Conservation (phyloP, 202 grass and related monocot genomes). For the Zizania palustris region DNA sequence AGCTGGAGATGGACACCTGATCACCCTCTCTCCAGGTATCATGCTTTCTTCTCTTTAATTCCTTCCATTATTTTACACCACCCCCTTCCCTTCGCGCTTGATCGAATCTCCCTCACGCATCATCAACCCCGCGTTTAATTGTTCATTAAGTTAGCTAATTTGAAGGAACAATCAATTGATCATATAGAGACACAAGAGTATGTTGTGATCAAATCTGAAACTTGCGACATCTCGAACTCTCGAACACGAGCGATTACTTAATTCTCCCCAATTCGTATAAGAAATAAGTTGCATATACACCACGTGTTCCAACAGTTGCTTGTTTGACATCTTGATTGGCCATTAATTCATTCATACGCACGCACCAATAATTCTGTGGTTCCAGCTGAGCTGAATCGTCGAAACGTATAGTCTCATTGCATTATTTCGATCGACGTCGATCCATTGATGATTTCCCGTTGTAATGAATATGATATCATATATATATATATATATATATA, state of each 20-base stretch:
- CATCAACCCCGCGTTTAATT: neutral
- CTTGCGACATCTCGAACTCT: no score
- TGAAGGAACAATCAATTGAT: no score
- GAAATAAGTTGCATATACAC: neutral
- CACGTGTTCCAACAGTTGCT: neutral
- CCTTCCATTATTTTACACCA: neutral
- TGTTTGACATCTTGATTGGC: neutral
- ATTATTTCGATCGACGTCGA: neutral
- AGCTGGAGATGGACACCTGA: slow-evolving; percentile 34
- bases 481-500: no score
- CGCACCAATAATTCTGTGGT: neutral
- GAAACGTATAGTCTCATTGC: neutral
- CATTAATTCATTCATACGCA: neutral
- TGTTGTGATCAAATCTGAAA: no score
- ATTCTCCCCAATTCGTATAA: neutral
- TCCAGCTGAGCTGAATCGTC: neutral
- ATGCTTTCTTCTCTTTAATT: no score
- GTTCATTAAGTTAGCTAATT: neutral
- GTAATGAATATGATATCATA: no score
- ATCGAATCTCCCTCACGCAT: neutral
- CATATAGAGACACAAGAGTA: no score
- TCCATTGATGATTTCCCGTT: neutral
- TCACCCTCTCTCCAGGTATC: slow-evolving; percentile 37
- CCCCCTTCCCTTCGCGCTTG: neutral
- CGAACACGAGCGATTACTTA: neutral